Evolutionary conservation across 192 early-diverging fungal genomes (phyloP).

Genomic region (Diversispora eburnea): DNA sequence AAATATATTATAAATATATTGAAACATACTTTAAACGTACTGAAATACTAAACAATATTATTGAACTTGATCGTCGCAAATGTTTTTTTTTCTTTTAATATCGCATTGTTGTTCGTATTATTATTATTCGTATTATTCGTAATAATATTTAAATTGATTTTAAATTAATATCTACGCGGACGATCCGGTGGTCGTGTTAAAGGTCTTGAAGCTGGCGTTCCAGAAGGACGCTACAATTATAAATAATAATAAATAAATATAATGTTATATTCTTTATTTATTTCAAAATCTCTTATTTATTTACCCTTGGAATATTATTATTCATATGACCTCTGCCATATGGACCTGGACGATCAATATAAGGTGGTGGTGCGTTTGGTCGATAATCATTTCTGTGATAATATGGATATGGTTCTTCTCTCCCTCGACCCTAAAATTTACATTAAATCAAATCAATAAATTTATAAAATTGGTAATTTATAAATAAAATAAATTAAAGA

Average conservation of each 20-base stretch:
- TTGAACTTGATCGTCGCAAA: no score
- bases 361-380: neutral
- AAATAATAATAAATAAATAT: neutral
- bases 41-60: no score
- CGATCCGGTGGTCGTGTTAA: neutral
- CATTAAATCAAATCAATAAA: neutral
- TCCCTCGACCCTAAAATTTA: slow-evolving; percentile 5
- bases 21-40: no score
- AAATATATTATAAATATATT: no score
- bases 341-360: neutral
- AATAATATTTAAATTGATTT: neutral
- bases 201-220: neutral
- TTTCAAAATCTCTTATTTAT: neutral
- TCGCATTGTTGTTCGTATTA: no score
- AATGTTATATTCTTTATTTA: neutral
- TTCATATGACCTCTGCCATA: slow-evolving; percentile 5
- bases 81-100: no score
- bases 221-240: neutral
- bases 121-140: no score
- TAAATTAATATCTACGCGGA: slow-evolving; percentile 8
- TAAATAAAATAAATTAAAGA: neutral
- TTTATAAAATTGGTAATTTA: neutral
- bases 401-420: slow-evolving; percentile 6
- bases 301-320: slow-evolving; percentile 11
- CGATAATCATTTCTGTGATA: slow-evolving; percentile 11